Evolutionary conservation across 805 yeast species (phyloP).

Genomic region (Brettanomyces anomalus): DNA sequence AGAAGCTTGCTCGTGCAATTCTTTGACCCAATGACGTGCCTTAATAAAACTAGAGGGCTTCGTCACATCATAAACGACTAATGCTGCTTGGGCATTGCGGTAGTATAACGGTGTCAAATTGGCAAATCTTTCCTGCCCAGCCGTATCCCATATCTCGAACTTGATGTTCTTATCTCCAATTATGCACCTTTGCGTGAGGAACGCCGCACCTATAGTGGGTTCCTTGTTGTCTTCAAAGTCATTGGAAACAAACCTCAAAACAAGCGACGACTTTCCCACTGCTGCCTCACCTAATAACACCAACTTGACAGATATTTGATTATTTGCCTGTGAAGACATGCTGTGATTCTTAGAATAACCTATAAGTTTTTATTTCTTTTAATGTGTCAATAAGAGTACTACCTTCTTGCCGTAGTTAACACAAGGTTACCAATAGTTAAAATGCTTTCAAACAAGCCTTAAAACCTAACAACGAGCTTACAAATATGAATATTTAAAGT

Average conservation of each 20-base stretch:
- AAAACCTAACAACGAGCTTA: not conserved
- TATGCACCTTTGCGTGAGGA: constrained; percentile 85
- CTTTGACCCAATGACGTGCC: constrained; percentile 98
- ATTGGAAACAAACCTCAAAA: constrained; percentile 84
- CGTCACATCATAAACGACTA: constrained; percentile 92
- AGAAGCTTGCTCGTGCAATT: constrained; percentile 90
- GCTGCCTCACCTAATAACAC: constrained; percentile 97
- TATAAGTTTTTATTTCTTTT: too few species aligned
- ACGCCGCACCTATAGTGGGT: constrained; percentile 98
- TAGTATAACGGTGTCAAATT: constrained; percentile 95
- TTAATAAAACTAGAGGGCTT: constrained; percentile 91
- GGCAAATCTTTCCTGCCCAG: constrained; percentile 93
- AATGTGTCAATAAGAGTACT: too few species aligned
- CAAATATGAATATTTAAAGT: too few species aligned
- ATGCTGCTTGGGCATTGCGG: constrained; percentile 94
- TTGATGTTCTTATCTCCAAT: constrained; percentile 82
- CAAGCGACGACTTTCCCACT: constrained; percentile 91
- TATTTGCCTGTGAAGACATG: constrained; percentile 15
- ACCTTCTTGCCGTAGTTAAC: too few species aligned
- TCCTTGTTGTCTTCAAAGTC: constrained; percentile 97
- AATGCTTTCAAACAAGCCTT: not conserved
- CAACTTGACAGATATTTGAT: constrained; percentile 69
- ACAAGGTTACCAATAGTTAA: not conserved
- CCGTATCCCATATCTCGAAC: constrained; percentile 77
- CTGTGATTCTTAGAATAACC: too few species aligned